Evolutionary conservation across 139 green algal species (phyloP).

Genomic region (Chlorella vulgaris): DNA sequence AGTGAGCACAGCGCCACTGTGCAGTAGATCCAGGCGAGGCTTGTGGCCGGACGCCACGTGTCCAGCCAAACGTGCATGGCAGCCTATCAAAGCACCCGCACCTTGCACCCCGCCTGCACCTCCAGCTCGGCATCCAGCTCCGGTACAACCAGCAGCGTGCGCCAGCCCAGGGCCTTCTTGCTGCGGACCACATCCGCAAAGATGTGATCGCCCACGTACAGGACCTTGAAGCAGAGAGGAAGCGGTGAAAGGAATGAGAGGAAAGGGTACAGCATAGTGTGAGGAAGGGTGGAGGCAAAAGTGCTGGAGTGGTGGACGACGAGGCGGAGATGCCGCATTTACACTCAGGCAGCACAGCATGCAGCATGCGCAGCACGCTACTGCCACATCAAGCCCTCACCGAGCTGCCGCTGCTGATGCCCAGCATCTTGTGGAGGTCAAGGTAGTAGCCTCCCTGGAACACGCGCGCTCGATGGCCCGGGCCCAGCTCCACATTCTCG

Average conservation of each 20-base stretch:
- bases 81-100: no score
- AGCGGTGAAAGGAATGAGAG: neutral
- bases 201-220: conserved; percentile 89
- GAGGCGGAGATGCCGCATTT: no score
- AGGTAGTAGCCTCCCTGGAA: conserved; percentile 79
- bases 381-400: conserved; percentile 37
- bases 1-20: no score
- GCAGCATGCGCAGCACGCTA: neutral
- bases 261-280: neutral
- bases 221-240: conserved; percentile 28
- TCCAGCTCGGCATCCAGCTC: conserved; percentile 90
- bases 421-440: conserved; percentile 94
- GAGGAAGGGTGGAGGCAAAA: no score
- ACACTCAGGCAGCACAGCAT: conserved; percentile 28
- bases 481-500: neutral
- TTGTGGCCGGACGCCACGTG: no score
- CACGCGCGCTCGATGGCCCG: conserved; percentile 44
- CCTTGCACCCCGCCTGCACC: conserved; percentile 44
- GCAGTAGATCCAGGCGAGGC: no score
- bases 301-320: neutral
- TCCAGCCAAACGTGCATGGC: no score
- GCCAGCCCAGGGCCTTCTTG: conserved; percentile 91
- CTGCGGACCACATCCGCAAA: conserved; percentile 81
- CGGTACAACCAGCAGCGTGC: conserved; percentile 97
- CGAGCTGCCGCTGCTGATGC: conserved; percentile 63